Percentiles rank a stretch among this genome's conserved stretches.
Conservation (phyloP, 129 eudicot genomes). For the Saussurea involucrata region DNA sequence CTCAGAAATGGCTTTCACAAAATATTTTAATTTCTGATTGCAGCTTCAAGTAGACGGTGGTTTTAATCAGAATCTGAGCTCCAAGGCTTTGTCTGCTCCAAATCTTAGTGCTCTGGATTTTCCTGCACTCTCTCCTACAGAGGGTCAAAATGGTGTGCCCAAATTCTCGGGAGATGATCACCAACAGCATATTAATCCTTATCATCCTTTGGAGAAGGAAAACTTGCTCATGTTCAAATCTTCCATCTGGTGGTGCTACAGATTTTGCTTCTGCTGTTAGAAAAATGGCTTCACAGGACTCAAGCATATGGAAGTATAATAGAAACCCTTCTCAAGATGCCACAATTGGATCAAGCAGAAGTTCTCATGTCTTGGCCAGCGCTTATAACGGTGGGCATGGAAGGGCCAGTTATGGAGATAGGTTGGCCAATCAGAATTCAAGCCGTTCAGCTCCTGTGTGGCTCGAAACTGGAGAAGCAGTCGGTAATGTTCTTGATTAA, state of each 20-base stretch:
- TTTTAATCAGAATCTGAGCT: slow-evolving; percentile 47
- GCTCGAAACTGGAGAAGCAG: slow-evolving; percentile 93
- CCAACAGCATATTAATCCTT: slow-evolving; percentile 50
- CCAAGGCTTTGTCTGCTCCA: slow-evolving; percentile 67
- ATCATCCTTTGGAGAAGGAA: slow-evolving; percentile 52
- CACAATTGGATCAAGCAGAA: slow-evolving; percentile 75
- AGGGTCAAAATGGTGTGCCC: slow-evolving; percentile 41
- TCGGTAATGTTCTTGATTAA: slow-evolving; percentile 56
- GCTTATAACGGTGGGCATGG: slow-evolving; percentile 59
- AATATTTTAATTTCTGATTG: slow-evolving; percentile 19
- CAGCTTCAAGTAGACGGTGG: slow-evolving; percentile 80
- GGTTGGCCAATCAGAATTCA: slow-evolving; percentile 51
- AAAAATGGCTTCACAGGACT: slow-evolving; percentile 74
- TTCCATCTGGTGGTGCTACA: slow-evolving; percentile 58
- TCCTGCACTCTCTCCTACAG: slow-evolving; percentile 60
- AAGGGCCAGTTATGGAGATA: slow-evolving; percentile 50
- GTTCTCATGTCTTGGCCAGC: slow-evolving; percentile 63
- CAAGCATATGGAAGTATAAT: slow-evolving; percentile 75
- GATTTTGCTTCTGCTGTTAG: slow-evolving; percentile 94
- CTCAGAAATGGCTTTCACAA: slow-evolving; percentile 5
- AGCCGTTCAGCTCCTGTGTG: slow-evolving; percentile 67
- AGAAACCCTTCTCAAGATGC: slow-evolving; percentile 55
- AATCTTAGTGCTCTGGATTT: slow-evolving; percentile 62
- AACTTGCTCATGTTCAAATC: slow-evolving; percentile 50
- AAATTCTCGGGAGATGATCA: slow-evolving; percentile 43